A percentile compares a stretch with the other conserved stretches of the same genome.
Evolutionary conservation across 495 filamentous ascomycete genomes (phyloP).

Genomic region (Hyphodiscus hymeniophilus): DNA sequence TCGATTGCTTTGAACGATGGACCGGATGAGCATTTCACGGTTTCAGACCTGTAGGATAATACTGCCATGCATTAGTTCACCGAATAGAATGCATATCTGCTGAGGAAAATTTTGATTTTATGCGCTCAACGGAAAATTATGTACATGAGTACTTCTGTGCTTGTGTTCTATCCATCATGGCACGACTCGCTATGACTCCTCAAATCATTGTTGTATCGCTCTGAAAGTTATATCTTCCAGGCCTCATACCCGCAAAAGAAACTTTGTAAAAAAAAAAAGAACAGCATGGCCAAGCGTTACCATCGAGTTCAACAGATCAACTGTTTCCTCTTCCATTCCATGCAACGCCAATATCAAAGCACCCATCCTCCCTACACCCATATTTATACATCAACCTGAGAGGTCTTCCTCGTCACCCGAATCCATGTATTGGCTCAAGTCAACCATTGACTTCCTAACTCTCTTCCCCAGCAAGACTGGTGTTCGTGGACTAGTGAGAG

Average conservation of each 20-base stretch:
- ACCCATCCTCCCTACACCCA: background rate
- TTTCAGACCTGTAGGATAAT: no score
- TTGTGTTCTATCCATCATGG: background rate
- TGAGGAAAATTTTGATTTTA: no score
- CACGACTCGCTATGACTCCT: background rate
- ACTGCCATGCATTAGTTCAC: no score
- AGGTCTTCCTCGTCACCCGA: background rate
- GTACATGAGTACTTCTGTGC: background rate
- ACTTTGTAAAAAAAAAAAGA: no score
- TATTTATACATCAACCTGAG: background rate
- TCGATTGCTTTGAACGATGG: no score
- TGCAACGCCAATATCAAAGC: background rate
- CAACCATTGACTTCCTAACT: constrained; percentile 2
- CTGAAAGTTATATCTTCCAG: no score
- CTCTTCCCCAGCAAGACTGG: constrained; percentile 10
- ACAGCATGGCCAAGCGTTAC: no score
- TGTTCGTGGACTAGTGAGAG: constrained; percentile 8
- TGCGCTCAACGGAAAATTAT: no score
- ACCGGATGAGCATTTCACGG: no score
- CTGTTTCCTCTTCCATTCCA: background rate
- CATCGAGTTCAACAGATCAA: background rate
- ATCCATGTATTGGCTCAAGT: background rate
- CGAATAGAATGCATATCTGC: no score
- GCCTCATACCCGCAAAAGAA: no score
- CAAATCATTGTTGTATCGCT: background rate